Evolutionary conservation across 345 rosid genomes (phyloP).

Genomic region (Salix viminalis): DNA sequence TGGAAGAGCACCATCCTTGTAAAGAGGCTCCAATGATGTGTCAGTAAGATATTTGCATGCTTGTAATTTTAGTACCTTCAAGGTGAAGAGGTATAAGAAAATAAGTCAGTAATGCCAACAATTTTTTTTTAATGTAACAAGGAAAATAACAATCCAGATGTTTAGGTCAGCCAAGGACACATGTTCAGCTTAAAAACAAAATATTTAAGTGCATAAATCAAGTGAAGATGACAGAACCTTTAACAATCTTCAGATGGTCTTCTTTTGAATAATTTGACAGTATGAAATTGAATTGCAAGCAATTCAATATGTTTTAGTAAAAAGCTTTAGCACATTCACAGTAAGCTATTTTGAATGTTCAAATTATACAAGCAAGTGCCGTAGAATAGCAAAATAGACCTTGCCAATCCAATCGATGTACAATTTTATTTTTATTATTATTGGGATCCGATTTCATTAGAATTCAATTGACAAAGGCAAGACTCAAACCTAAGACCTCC

Average conservation of each 20-base stretch:
- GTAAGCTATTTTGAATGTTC: not conserved
- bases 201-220: not conserved
- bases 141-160: not conserved
- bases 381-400: not conserved
- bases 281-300: not conserved
- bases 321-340: not conserved
- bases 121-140: not conserved
- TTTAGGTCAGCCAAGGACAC: not conserved
- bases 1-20: slow-evolving; percentile 74
- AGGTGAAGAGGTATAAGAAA: not conserved
- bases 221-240: not conserved
- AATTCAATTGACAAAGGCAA: not conserved
- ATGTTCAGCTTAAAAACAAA: not conserved
- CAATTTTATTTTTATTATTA: not conserved
- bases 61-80: slow-evolving; percentile 82
- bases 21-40: slow-evolving; percentile 87
- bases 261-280: not conserved
- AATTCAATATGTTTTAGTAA: not conserved
- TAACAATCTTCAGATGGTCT: not conserved
- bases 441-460: not conserved
- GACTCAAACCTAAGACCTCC: not conserved
- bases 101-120: not conserved
- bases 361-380: not conserved
- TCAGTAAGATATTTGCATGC: slow-evolving; percentile 95
- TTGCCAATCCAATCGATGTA: not conserved